Base-by-base conservation (phyloP, 2,329 filamentous ascomycete genomes). In the Cladophialophora chaetospira region DNA sequence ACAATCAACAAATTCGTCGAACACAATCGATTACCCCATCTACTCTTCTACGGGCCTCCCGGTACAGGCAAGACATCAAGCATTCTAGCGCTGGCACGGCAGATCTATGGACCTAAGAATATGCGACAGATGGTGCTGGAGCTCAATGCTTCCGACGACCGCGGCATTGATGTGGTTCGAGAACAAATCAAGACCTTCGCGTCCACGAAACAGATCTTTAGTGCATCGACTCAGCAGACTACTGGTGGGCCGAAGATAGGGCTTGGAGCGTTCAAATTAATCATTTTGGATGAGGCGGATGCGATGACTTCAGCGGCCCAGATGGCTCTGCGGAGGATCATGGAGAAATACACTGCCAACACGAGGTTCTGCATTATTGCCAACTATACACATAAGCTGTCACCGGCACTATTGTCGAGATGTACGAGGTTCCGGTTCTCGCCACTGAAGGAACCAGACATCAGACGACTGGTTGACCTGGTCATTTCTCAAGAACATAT, bases 161-260 rank as follows among this genome's bases (percentile, higher is more conserved):
- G 94, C 74, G 94, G 94, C 69, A 99, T 99, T 72, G 94, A 99
- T 65, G 94, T 99, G 2, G 94, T 99, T 55, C 85, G 92, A 64
- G 94, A 99, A 77, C 94, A 99, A 75, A 99, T 99, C 83, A 99
- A 97, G 81, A 99, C 94, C 0, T 99, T 99, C 76, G 93, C 49
- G 69, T 72, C 25, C 66, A 99, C 94, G 5, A 97, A 96, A 74
- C 94, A 99, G 71, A 99, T 99, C 67, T 99, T 99, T 77, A 84
- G 83, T n/a, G 78, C 82, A 38, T 76, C 81, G 1, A 75, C 75
- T 29, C 68, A 79, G 4, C 70, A 72, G 40, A 57, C 68, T 17
- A 69, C 73, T 38, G 75, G 81, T 10, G 71, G 19, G 68, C 75
- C 73, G 10, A 72, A 73, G 28, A 71, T 73, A 10, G 74, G 77